Conservation (phyloP, 257 asterid species). For the Solanum appendiculatum region DNA sequence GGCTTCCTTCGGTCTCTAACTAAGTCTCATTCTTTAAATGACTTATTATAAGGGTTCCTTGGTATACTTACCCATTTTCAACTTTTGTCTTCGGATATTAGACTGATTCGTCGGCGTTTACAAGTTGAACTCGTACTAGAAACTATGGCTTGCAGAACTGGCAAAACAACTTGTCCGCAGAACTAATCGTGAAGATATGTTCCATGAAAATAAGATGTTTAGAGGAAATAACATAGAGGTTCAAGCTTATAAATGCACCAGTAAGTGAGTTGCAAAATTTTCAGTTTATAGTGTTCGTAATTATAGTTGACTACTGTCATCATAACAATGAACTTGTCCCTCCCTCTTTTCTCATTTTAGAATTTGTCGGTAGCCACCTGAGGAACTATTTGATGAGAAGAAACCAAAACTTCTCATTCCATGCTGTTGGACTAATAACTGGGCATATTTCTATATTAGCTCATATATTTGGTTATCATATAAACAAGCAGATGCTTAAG, state of each 20-base stretch:
- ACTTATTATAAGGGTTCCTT: neutral
- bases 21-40: neutral
- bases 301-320: neutral
- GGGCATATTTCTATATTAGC: too few relatives aligned
- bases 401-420: neutral
- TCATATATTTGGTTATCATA: too few relatives aligned
- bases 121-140: neutral
- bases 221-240: neutral
- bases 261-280: neutral
- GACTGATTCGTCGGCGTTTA: neutral
- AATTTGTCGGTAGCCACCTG: neutral
- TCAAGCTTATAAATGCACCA: neutral
- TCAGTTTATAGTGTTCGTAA: neutral
- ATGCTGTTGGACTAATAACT: neutral
- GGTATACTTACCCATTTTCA: neutral
- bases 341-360: neutral
- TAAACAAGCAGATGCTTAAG: too few relatives aligned
- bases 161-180: neutral
- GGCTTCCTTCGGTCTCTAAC: neutral
- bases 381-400: neutral
- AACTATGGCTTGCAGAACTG: neutral
- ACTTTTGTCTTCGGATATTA: neutral
- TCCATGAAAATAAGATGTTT: neutral
- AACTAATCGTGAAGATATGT: neutral
- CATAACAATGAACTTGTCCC: neutral